Evolutionary conservation across 768 basidiomycete genomes (phyloP), one percentile per base, ranked within the genome.

Genomic region (Xerocomus potaroensis): DNA sequence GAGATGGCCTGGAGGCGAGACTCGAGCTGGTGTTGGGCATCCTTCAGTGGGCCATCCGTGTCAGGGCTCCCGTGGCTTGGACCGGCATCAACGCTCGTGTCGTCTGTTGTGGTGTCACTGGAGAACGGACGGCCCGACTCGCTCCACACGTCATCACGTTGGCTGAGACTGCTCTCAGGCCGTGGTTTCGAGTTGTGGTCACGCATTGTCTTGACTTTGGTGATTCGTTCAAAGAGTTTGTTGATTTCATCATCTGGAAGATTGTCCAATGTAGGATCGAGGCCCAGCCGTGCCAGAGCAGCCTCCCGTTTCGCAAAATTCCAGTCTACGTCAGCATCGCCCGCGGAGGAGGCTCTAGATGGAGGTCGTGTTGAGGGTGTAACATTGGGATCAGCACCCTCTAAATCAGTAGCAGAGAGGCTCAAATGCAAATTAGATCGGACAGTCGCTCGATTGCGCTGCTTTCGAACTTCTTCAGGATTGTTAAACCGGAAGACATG

Each of bases 401-500:
- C 85, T 6, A 88, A 59, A 49, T 91, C 90, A 7, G 70, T 73
- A 33, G 84, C 84, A 31, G 83, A 76, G 21, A 82, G 63, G 51
- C 79, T 83, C 54, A 80, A 68, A 45, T 81, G 80, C 60, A 87
- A 64, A 62, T 76, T 83, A 18, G 87, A 87, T 62, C 78, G 84
- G 43, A 78, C 75, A 9, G 80, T 83, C 3, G 84, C 86, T 33
- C 89, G 83, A 66, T 94, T 87, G 34, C 92, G 82, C 59, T 82
- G 87, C 61, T 90, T 92, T 53, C 92, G 88, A 51, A 94, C 92
- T 67, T 92, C 91, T 65, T 93, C 91, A 1, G 92, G 92, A 59
- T 95, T 88, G 61, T 90, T 98, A 69, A 96, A 98, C 15, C 96
- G 81, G 68, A 99, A 99, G 46, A 98, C 93, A 70, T 99, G 96